Evolutionary conservation across 176 grass and related monocot genomes (phyloP).

Genomic region (Carex littledalei): DNA sequence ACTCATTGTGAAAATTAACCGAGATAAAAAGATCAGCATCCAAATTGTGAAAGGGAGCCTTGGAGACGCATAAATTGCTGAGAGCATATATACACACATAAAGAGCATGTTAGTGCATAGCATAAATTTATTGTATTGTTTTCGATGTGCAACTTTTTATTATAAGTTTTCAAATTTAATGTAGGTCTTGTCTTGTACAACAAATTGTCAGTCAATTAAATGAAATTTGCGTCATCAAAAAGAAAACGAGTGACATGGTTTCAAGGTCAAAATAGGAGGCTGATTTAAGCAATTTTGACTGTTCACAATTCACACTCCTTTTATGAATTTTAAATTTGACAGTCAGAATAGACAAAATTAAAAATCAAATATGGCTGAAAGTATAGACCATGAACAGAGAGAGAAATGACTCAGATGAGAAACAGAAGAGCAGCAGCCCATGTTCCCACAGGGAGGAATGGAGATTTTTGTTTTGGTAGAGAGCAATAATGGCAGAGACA

Average conservation of each 20-base stretch:
- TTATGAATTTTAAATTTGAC: not conserved
- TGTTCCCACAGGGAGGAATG: slow-evolving; percentile 1
- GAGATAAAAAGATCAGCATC: not conserved
- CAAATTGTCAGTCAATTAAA: not conserved
- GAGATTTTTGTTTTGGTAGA: slow-evolving; percentile 5
- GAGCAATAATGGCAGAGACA: not conserved
- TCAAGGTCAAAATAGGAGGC: not conserved
- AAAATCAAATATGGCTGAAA: not conserved
- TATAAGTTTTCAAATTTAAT: too few species aligned
- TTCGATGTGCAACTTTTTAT: too few species aligned
- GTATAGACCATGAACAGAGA: not conserved
- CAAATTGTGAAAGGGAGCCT: too few species aligned
- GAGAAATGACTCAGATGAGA: not conserved
- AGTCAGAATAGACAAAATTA: not conserved
- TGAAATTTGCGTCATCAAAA: not conserved
- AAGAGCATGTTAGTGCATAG: too few species aligned
- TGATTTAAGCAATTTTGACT: not conserved
- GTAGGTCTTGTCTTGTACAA: too few species aligned
- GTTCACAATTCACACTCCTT: not conserved
- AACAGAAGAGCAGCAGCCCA: not conserved
- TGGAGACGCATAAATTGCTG: too few species aligned
- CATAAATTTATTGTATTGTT: too few species aligned
- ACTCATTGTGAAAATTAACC: not conserved
- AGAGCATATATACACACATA: too few species aligned
- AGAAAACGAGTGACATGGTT: not conserved